Evolutionary conservation across 768 basidiomycete genomes (phyloP), one percentile per base, ranked within the genome.

Genomic region (Brasilioporus rufonigricans): DNA sequence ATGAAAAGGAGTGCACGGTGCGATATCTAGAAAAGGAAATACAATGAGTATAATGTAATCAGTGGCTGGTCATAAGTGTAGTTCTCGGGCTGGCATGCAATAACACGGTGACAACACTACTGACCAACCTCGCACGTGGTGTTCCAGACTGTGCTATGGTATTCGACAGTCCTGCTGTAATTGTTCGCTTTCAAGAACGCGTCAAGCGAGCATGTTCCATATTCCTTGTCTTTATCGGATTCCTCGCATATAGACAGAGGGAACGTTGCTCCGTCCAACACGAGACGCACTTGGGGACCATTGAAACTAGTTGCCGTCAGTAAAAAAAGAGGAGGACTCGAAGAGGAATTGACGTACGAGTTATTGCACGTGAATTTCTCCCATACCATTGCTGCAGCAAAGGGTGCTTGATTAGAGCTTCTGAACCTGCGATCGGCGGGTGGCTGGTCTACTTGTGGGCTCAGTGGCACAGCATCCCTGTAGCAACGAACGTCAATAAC

Each of bases 301-400:
- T 63, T 12, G 49, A 67, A 70, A 11, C 74, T 73, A 50, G 18
- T 44, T 26, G n/a, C n/a, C 16, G 33, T 57, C 47, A 64, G 50
- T 19, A 5, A 10, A 38, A 27, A 49, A 3, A 11, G 2, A 2
- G 24, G 4, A n/a, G n/a, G 35, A 12, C 26, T 18, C 26, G 8
- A 48, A 24, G 4, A 12, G 10, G 14, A 7, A 2, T 48, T 11
- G 4, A 63, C 66, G 36, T 33, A 73, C 73, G 72, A 74, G n/a
- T 59, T 57, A 29, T 61, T 44, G 63, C 77, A 77, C 4, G 65
- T 63, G 60, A 76, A 77, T 57, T 61, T 70, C 62, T 77, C 76
- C 75, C 75, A 77, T 18, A 74, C 52, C 72, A 78, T 76, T 32
- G 65, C 67, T 29, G 74, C 76, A 21, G 63, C 76, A 50, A 78